Percentiles rank a stretch among this genome's conserved stretches.
Evolutionary conservation across 202 grass and related monocot genomes (phyloP).

Genomic region (Eragrostis tef): DNA sequence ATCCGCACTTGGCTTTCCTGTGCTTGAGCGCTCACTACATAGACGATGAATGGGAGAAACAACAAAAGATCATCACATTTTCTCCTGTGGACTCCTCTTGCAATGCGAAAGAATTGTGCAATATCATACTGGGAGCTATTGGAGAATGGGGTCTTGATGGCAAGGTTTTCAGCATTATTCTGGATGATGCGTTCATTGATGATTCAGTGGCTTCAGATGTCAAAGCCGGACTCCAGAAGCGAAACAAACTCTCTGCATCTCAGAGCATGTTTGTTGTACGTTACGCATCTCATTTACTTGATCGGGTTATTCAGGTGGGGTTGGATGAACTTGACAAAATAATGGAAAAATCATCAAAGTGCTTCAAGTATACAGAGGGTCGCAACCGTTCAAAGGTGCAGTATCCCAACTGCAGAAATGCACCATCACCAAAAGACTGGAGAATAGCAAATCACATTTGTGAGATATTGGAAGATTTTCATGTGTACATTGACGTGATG

Average conservation of each 20-base stretch:
- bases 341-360: constrained; percentile 33
- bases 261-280: constrained; percentile 41
- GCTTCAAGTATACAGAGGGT: constrained; percentile 13
- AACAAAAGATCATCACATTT: constrained; percentile 39
- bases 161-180: constrained; percentile 45
- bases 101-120: constrained; percentile 25
- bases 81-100: constrained; percentile 20
- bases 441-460: constrained; percentile 1
- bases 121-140: constrained; percentile 33
- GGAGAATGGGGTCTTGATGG: constrained; percentile 30
- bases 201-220: constrained; percentile 46
- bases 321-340: constrained; percentile 48
- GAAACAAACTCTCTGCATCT: constrained; percentile 2
- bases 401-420: constrained; percentile 35
- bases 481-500: neutral
- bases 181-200: constrained; percentile 45
- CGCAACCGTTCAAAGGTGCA: constrained; percentile 21
- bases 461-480: constrained; percentile 12
- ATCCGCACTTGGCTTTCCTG: constrained; percentile 26
- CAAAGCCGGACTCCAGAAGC: constrained; percentile 17
- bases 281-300: constrained; percentile 38
- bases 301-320: constrained; percentile 44
- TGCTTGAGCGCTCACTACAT: constrained; percentile 52
- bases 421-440: constrained; percentile 8
- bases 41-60: constrained; percentile 39